A percentile compares a stretch with the other conserved stretches of the same genome.
phyloP scores from a whole-genome alignment of 176 grass and related monocot species.

The Cenchrus purpureus region DNA sequence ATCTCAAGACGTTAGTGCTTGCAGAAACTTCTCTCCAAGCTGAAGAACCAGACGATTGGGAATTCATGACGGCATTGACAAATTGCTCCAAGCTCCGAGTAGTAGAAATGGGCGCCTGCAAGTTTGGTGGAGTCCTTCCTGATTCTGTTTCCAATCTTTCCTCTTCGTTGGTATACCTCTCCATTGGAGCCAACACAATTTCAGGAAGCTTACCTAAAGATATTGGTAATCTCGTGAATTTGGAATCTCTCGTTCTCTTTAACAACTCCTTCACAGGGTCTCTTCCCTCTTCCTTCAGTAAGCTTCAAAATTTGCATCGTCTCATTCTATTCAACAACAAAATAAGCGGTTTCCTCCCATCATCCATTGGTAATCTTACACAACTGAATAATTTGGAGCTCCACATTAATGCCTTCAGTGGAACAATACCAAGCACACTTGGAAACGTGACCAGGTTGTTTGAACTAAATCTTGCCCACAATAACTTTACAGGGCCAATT shows the following conservation, averaged over 20 bases:
- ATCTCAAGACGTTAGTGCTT: neutral
- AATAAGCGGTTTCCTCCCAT: slow-evolving; percentile 8
- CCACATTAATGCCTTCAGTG: neutral
- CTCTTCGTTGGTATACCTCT: neutral
- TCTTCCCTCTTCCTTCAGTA: slow-evolving; percentile 45
- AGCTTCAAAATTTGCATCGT: slow-evolving; percentile 4
- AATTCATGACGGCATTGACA: slow-evolving; percentile 31
- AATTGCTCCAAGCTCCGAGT: slow-evolving; percentile 23
- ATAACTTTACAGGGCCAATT: slow-evolving; percentile 39
- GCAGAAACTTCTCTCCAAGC: neutral
- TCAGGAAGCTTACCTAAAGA: slow-evolving; percentile 28
- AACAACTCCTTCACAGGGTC: slow-evolving; percentile 31
- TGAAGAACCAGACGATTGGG: slow-evolving; percentile 11
- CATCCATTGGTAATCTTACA: slow-evolving; percentile 30
- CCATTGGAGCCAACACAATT: neutral
- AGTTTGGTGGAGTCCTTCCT: slow-evolving; percentile 28
- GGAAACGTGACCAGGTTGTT: slow-evolving; percentile 24
- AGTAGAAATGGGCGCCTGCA: neutral
- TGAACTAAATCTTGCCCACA: neutral
- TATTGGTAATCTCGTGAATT: slow-evolving; percentile 30
- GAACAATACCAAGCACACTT: slow-evolving; percentile 33
- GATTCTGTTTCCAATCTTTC: slow-evolving; percentile 31
- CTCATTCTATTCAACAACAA: neutral
- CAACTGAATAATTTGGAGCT: slow-evolving; percentile 19
- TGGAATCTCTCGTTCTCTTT: neutral